Percentiles rank a stretch among this genome's conserved stretches.
Evolutionary conservation across 2,329 filamentous ascomycete species (phyloP).

Genomic region (Aspergillus uvarum): DNA sequence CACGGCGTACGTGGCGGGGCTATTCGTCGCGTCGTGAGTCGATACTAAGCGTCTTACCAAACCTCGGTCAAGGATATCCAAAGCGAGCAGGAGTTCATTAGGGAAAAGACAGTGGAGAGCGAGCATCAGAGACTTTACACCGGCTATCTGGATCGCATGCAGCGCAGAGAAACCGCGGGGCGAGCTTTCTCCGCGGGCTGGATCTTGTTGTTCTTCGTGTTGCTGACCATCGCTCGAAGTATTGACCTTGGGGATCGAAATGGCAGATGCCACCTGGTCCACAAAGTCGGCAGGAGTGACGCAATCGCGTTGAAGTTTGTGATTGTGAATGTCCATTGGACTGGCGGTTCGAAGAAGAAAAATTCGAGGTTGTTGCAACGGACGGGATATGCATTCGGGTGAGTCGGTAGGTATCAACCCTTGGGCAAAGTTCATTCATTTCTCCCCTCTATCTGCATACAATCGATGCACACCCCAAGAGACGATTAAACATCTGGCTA

Average conservation of each 20-base stretch:
- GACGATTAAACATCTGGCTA: too few species aligned
- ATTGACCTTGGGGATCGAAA: conserved; percentile 13
- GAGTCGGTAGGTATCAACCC: too few species aligned
- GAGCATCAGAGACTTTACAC: conserved; percentile 60
- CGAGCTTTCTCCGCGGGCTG: background rate
- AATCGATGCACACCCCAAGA: too few species aligned
- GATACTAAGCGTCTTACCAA: conserved; percentile 61
- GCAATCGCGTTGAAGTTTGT: background rate
- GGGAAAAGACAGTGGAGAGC: conserved; percentile 86
- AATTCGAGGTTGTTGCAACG: too few species aligned
- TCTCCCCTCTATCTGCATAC: too few species aligned
- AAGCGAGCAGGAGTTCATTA: conserved; percentile 73
- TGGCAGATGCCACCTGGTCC: conserved; percentile 25
- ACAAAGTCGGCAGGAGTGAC: conserved; percentile 18
- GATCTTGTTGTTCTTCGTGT: conserved; percentile 6
- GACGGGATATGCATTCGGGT: too few species aligned
- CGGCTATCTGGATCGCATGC: conserved; percentile 22
- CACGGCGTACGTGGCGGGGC: background rate
- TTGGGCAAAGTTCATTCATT: too few species aligned
- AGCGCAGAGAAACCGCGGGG: conserved; percentile 25
- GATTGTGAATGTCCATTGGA: background rate
- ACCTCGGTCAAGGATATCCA: conserved; percentile 80
- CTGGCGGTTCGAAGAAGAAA: background rate
- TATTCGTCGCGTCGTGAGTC: conserved; percentile 1
- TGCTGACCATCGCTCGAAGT: conserved; percentile 4